Evolutionary conservation across 768 basidiomycete genomes (phyloP), one percentile per base, ranked within the genome.

Genomic region (Amanita phalloides): DNA sequence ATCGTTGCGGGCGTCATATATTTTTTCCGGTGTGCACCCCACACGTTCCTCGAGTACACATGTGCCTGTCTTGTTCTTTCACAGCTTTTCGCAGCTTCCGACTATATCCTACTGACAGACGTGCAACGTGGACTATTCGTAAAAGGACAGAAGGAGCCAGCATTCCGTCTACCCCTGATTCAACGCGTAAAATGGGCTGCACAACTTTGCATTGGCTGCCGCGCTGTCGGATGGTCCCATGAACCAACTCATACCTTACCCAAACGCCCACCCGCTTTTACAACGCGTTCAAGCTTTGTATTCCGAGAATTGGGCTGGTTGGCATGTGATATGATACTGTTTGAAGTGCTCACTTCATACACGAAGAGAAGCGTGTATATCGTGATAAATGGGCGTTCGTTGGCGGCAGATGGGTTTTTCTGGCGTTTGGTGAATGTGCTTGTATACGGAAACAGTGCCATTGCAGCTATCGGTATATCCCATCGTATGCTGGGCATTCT

Each of bases 171-270:
- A 23, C 39, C 65, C 11, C 45, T 53, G 13, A 26, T 47, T 20
- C 17, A 32, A 30, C 45, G 66, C 2, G 14, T 65, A 2, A 54
- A 53, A 47, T 70, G 69, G 68, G 61, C 64, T 23, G 45, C 59
- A 21, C 57, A 62, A 37, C 57, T 71, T 17, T 58, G 58, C 37
- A 54, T 56, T 26, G 66, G 61, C 35, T 60, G 63, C 3, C 60
- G 70, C 25, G 66, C 68, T 8, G 60, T 71, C 9, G 64, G 68
- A 32, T 71, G 68, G 68, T 56, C 61, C 9, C 64, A 67, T 46
- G 64, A 66, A 53, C 61, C 62, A 5, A 57, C 54, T 20, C 17
- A 57, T 47, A 32, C 45, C 1, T 51, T 60, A 55, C 54, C 35
- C 13, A 47, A 53, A 14, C 30, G 49, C 14, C 59, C 64, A 11